Evolutionary conservation across 192 early-diverging fungal species (phyloP), one percentile per base, ranked within the genome.

Genomic region (Allomyces macrogynus): DNA sequence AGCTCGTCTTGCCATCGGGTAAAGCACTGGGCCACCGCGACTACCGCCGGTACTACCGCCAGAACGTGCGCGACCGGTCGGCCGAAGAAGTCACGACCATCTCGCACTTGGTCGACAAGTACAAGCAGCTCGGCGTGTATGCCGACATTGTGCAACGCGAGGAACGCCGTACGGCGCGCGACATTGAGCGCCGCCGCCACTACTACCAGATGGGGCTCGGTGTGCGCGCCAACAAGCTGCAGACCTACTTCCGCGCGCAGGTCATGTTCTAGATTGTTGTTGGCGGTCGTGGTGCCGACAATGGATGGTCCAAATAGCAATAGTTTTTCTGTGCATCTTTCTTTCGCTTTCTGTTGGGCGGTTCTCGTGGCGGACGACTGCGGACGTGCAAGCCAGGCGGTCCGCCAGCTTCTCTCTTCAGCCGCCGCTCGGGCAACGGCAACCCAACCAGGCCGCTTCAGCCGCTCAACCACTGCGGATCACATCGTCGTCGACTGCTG

Each of bases 1-100:
- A 90, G 71, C 76, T 99, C 49, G 77, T 93, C 43, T 78, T 99
- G 54, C 93, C 96, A 22, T 87, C 74, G 26, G 96, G 96, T 27
- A 72, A 71, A 10, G 75, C 85, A 24, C 71, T 93, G 40, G 94
- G 93, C 18, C 90, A 94, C 72, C 78, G 94, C 44, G 74, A 78
- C 42, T 74, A 89, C 74, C 80, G 80, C 65, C 78, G 81, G 62
- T 93, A 92, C 77, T 95, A 92, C 75, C 85, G 82, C 68, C 94
- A 95, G 79, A 81, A 79, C 8, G 75, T 92, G 14, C 65, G 62
- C 54, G 63, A 67, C 4, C 68, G 74, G 71, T 80, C 80, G 62
- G 74, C 81, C 20, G 74, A 73, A 62, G 80, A 84, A 67, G 84
- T 61, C 18, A 49, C 27, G 68, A 62, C 18, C 1, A 27, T 54